A percentile compares a stretch with the other conserved stretches of the same genome.
Evolutionary conservation across 2,329 filamentous ascomycete species (phyloP).

Genomic region (Alternaria brassicicola): DNA sequence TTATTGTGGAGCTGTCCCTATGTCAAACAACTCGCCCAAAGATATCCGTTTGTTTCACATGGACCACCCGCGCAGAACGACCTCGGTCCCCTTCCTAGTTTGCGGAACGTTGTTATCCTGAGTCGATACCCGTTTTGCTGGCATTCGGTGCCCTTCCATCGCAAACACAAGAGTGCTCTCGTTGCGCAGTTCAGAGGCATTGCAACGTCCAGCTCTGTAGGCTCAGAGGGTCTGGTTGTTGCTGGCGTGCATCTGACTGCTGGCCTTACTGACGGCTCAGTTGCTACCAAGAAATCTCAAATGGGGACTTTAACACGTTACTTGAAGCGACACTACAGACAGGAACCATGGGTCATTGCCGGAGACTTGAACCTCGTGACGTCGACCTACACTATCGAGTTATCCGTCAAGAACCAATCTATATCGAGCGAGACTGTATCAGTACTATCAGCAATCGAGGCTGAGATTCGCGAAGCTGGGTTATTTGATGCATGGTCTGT

Average conservation of each 20-base stretch:
- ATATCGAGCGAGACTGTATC: constrained; percentile 59
- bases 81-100: constrained; percentile 62
- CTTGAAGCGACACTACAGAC: constrained; percentile 51
- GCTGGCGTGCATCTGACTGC: constrained; percentile 67
- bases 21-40: constrained; percentile 55
- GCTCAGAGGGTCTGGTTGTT: constrained; percentile 52
- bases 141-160: constrained; percentile 60
- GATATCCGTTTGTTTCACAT: constrained; percentile 64
- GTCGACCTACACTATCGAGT: constrained; percentile 62
- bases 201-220: constrained; percentile 27
- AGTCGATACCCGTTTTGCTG: constrained; percentile 63
- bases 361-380: constrained; percentile 71
- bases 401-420: constrained; percentile 58
- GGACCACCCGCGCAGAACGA: constrained; percentile 60
- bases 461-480: constrained; percentile 52
- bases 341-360: constrained; percentile 62
- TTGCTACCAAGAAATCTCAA: constrained; percentile 64
- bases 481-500: constrained; percentile 62
- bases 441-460: constrained; percentile 56
- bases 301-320: constrained; percentile 58
- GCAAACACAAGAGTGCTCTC: constrained; percentile 64
- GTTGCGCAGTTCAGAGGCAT: constrained; percentile 55
- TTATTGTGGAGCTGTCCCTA: constrained; percentile 55
- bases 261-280: constrained; percentile 64
- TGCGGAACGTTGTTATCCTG: constrained; percentile 66